Percentiles rank a stretch among this genome's conserved stretches.
phyloP scores from a whole-genome alignment of 768 basidiomycete species.

The Boletus eberwhitei region DNA sequence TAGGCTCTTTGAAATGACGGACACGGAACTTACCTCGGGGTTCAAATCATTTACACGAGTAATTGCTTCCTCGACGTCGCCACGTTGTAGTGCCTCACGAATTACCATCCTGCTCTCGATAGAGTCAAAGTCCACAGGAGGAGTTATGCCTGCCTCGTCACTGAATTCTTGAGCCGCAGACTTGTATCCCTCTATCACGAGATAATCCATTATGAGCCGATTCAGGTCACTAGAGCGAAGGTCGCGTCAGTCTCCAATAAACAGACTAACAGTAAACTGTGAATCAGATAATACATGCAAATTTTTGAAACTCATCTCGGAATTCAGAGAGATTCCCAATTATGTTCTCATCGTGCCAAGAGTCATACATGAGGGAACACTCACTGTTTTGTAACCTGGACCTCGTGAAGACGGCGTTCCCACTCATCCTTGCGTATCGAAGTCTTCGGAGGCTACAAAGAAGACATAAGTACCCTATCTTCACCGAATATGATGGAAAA shows the following conservation, averaged over 20 bases:
- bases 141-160: conserved; percentile 73
- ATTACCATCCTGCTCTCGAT: conserved; percentile 95
- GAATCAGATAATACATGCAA: conserved; percentile 90
- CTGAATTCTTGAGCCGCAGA: conserved; percentile 94
- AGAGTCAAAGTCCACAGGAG: conserved; percentile 83
- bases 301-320: conserved; percentile 61
- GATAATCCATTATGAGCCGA: conserved; percentile 93
- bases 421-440: conserved; percentile 78
- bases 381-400: conserved; percentile 86
- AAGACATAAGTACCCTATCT: neutral
- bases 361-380: conserved; percentile 35
- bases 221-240: conserved; percentile 76
- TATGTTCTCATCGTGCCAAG: conserved; percentile 57
- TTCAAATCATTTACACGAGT: conserved; percentile 94
- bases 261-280: conserved; percentile 22
- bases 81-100: conserved; percentile 88
- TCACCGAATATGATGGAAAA: neutral
- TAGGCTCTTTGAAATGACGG: neutral
- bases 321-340: conserved; percentile 99
- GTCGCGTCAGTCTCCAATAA: conserved; percentile 18
- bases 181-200: conserved; percentile 96
- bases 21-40: conserved; percentile 74
- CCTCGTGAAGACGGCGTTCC: conserved; percentile 79
- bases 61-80: conserved; percentile 94
- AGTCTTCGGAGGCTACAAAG: conserved; percentile 47